Conservation (phyloP, 257 asterid genomes). For the Nicotiana otophora region DNA sequence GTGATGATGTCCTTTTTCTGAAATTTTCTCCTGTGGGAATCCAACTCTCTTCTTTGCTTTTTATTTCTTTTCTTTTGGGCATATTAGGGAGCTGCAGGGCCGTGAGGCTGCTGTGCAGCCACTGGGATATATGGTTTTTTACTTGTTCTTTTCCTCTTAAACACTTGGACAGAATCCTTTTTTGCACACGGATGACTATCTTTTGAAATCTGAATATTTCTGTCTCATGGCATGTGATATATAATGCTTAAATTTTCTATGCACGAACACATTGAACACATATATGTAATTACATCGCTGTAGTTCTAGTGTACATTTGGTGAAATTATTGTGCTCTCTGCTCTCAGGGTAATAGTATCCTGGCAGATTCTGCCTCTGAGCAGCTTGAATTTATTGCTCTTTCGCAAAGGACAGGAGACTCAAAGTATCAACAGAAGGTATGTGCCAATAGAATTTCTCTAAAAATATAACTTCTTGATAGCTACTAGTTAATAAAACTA, state of each 20-base stretch:
- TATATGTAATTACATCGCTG: neutral
- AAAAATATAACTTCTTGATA: neutral
- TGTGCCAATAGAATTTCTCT: neutral
- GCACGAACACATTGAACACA: neutral
- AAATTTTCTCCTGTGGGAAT: neutral
- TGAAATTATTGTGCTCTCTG: conserved; percentile 13
- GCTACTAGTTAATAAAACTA: neutral
- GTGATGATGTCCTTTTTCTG: neutral
- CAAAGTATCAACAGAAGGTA: conserved; percentile 87
- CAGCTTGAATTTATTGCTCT: conserved; percentile 99
- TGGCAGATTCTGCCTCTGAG: conserved; percentile 98
- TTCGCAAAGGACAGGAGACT: conserved; percentile 93
- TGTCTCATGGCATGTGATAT: neutral
- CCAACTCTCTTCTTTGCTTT: neutral
- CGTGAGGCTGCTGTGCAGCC: conserved; percentile 2
- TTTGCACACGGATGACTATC: neutral
- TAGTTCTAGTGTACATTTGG: neutral
- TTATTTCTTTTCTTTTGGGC: neutral
- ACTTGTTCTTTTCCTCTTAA: neutral
- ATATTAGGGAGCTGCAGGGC: neutral
- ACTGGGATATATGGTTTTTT: neutral
- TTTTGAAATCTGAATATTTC: neutral
- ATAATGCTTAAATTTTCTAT: neutral
- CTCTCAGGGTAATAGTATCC: conserved; percentile 83
- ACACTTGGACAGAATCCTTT: neutral